Percentiles rank a stretch among this genome's conserved stretches.
Evolutionary conservation across 352 stramenopile species (phyloP).

Genomic region (Stephanocyclus meneghinianus): DNA sequence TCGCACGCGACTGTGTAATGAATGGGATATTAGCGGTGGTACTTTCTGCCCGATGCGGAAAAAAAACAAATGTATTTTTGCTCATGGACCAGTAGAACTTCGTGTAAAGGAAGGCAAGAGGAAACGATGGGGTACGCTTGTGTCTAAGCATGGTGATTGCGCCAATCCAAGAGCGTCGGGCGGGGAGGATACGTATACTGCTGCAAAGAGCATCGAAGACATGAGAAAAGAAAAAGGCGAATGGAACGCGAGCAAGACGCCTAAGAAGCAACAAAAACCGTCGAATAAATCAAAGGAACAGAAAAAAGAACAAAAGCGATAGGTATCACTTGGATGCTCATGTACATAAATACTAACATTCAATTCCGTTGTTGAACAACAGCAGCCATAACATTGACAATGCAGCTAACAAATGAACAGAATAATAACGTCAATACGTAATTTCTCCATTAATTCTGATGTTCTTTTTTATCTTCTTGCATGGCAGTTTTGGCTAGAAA

Average conservation of each 20-base stretch:
- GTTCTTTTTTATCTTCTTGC: conserved; percentile 35
- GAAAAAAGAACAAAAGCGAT: conserved; percentile 22
- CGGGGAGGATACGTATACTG: conserved; percentile 81
- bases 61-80: conserved; percentile 87
- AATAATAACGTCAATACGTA: background rate
- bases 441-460: conserved; percentile 3
- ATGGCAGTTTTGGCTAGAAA: conserved; percentile 70
- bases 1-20: conserved; percentile 84
- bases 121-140: conserved; percentile 82
- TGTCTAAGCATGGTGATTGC: conserved; percentile 76
- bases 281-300: conserved; percentile 28
- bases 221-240: conserved; percentile 77
- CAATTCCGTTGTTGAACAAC: background rate
- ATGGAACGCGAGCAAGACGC: conserved; percentile 45
- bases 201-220: conserved; percentile 73
- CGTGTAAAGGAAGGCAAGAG: conserved; percentile 84
- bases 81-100: conserved; percentile 84
- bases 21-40: conserved; percentile 82
- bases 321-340: background rate
- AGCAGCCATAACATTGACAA: background rate
- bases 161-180: conserved; percentile 75
- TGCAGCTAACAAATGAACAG: no score
- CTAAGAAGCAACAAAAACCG: conserved; percentile 35
- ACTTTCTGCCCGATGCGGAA: conserved; percentile 81
- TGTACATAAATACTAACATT: background rate